A percentile compares a stretch with the other conserved stretches of the same genome.
phyloP scores from a whole-genome alignment of 2,329 filamentous ascomycete species.

The Xylaria arbuscula region DNA sequence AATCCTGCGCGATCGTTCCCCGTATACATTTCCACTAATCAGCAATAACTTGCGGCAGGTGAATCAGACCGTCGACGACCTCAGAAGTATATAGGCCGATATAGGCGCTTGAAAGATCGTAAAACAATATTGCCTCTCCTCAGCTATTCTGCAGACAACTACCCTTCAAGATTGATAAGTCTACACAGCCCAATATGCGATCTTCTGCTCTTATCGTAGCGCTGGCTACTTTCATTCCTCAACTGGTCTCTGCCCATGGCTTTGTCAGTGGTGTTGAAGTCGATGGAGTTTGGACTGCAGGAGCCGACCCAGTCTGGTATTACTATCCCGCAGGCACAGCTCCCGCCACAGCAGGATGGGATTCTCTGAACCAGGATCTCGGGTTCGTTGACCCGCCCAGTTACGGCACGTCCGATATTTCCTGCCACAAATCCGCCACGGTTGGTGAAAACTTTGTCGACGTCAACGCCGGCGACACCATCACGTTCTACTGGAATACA shows the following conservation, averaged over 20 bases:
- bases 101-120: background rate
- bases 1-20: constrained; percentile 11
- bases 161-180: background rate
- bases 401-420: constrained; percentile 55
- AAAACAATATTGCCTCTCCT: background rate
- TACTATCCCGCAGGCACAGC: constrained; percentile 37
- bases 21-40: constrained; percentile 31
- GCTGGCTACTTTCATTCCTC: constrained; percentile 35
- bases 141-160: background rate
- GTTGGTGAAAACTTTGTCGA: constrained; percentile 54
- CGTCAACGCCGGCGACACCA: constrained; percentile 50
- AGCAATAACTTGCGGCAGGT: background rate
- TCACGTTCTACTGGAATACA: constrained; percentile 55
- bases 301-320: constrained; percentile 43
- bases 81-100: constrained; percentile 16
- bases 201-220: constrained; percentile 28
- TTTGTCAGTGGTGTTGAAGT: constrained; percentile 44
- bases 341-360: constrained; percentile 41
- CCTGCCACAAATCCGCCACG: constrained; percentile 59
- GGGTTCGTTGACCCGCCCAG: constrained; percentile 59
- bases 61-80: background rate
- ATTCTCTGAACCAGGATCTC: constrained; percentile 51
- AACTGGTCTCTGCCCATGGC: constrained; percentile 39
- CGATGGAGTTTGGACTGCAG: constrained; percentile 41
- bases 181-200: constrained; percentile 31